These are phyloP conservation scores for Harringtonia aguacate DNA, from an alignment of 2,329 filamentous ascomycete genomes.

Conservation along the genomic window DNA sequence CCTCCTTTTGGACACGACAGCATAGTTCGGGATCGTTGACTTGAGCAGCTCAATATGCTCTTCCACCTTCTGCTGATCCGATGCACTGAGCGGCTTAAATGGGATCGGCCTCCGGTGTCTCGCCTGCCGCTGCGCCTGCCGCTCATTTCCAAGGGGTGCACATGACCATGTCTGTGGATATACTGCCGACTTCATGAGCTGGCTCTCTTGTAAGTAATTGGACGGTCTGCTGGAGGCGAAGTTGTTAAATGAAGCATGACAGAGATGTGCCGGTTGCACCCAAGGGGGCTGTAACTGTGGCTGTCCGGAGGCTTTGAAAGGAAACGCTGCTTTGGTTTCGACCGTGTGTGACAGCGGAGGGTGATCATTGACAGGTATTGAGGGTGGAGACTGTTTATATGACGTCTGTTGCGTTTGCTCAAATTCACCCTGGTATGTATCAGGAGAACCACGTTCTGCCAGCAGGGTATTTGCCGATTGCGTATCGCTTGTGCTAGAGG, in stretches of 20 bases:
- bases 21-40: conserved; percentile 10
- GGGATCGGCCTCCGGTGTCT: background rate
- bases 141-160: too few species aligned
- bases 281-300: background rate
- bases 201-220: background rate
- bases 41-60: conserved; percentile 11
- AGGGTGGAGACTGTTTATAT: too few species aligned
- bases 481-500: background rate
- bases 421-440: too few species aligned
- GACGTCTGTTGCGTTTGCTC: too few species aligned
- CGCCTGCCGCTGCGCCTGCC: too few species aligned
- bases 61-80: conserved; percentile 11
- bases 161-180: background rate
- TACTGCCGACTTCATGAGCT: background rate
- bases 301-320: too few species aligned
- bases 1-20: conserved; percentile 6
- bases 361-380: too few species aligned
- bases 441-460: too few species aligned
- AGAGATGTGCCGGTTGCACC: background rate
- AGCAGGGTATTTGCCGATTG: background rate
- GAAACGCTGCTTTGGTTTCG: too few species aligned
- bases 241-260: background rate
- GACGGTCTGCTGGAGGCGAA: background rate
- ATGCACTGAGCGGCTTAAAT: conserved; percentile 4
- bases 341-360: too few species aligned